Base-by-base conservation (phyloP, 2,329 filamentous ascomycete species). In the Blastomyces emzantsi region DNA sequence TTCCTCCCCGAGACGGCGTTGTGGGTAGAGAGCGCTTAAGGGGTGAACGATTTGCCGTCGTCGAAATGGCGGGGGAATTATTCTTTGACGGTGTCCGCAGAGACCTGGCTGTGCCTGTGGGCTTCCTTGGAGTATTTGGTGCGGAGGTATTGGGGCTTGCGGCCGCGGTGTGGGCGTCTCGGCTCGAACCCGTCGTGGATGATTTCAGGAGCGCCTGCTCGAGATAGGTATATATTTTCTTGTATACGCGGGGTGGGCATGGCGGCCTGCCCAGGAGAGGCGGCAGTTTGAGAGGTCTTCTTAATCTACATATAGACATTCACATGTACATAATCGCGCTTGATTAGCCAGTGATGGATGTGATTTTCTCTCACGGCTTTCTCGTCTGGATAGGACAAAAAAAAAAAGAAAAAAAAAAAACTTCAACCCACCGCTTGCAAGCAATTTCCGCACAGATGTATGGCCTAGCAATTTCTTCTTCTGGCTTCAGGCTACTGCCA, bases 401-500 rank as follows among this genome's bases (percentile, higher is more conserved):
- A n/a, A n/a, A n/a, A n/a, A n/a, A n/a, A n/a, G 17, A 6, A 36
- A 55, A 6, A 9, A 45, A 30, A n/a, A 54, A 39, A 22, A 17
- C 56, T 28, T 60, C 59, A 45, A 59, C 69, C 55, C 77, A 90
- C 89, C 90, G 85, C 69, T 93, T 90, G 73, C 92, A 97, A 25
- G 94, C 94, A 65, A 99, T 84, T 75, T 96, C 88, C 17, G 90
- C 89, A 73, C 92, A 96, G 3, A 88, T 89, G 74, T 94, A 94
- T 4, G 85, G 82, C 25, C 92, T 84, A n/a, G 88, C 90, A 67
- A 94, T 86, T 74, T 97, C 92, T 74, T 96, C 92, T 63, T 95
- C 90, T 2, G 87, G 83, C 73, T 92, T 95, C 62, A 97, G 80
- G 19, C 84, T 88, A 71, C 85, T 87, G 60, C 90, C 90, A 70